phyloP scores from a whole-genome alignment of 2,329 filamentous ascomycete genomes.

The Phaeoacremonium minimum region DNA sequence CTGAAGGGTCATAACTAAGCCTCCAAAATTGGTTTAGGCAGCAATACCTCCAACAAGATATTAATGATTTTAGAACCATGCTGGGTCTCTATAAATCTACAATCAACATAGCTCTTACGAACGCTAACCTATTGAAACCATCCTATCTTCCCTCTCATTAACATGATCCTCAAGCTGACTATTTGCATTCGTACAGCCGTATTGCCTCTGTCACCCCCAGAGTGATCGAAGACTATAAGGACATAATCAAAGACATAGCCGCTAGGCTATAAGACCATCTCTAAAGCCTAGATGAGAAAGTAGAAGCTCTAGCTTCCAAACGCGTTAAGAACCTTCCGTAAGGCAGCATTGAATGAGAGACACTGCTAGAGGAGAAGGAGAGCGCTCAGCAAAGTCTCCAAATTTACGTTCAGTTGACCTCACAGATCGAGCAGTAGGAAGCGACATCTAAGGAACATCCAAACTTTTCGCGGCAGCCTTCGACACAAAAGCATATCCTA shows the following conservation, averaged over 20 bases:
- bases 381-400: constrained; percentile 8
- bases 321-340: not conserved
- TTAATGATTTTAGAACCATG: constrained; percentile 5
- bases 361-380: constrained; percentile 7
- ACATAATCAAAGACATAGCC: constrained; percentile 6
- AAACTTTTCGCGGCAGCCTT: constrained; percentile 3
- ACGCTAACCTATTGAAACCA: constrained; percentile 6
- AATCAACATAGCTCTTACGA: constrained; percentile 7
- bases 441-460: constrained; percentile 4
- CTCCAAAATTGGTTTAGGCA: constrained; percentile 7
- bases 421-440: constrained; percentile 4
- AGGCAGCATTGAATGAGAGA: constrained; percentile 2
- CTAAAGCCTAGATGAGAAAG: constrained; percentile 4
- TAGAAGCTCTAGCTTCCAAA: constrained; percentile 2
- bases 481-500: constrained; percentile 4
- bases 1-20: constrained; percentile 3
- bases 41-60: constrained; percentile 5
- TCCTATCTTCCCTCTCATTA: constrained; percentile 1
- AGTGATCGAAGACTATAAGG: constrained; percentile 8
- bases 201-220: constrained; percentile 2
- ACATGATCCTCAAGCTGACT: constrained; percentile 1
- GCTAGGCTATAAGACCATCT: constrained; percentile 5
- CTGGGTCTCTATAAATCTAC: constrained; percentile 6
- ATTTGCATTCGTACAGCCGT: constrained; percentile 1
- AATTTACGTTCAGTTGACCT: constrained; percentile 7